These are phyloP conservation scores for Luvunga scandens DNA, from an alignment of 345 rosid genomes.

Conservation along the genomic window DNA sequence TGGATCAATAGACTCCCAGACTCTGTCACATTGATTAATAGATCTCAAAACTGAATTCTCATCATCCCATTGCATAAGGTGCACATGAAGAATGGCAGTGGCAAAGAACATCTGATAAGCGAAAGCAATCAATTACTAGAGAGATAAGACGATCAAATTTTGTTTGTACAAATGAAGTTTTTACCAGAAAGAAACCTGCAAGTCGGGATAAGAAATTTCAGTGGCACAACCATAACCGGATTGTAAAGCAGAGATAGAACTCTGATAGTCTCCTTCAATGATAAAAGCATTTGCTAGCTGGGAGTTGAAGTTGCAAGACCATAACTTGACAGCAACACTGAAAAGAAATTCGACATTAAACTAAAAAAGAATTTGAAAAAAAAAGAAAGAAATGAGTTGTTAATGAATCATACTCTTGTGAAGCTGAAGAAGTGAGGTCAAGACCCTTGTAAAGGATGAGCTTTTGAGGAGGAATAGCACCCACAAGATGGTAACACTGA, in stretches of 20 bases:
- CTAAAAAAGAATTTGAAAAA: neutral
- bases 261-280: constrained; percentile 72
- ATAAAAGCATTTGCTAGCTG: constrained; percentile 90
- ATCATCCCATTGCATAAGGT: constrained; percentile 89
- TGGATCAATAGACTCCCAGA: constrained; percentile 68
- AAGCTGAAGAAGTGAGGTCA: constrained; percentile 50
- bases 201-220: constrained; percentile 63
- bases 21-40: constrained; percentile 59
- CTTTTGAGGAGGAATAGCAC: constrained; percentile 79
- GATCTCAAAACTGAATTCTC: constrained; percentile 66
- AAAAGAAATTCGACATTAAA: neutral
- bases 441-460: constrained; percentile 75
- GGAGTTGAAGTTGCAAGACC: constrained; percentile 95
- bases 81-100: constrained; percentile 81
- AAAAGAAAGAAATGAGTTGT: neutral
- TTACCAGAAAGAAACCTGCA: constrained; percentile 47
- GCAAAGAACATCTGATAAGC: constrained; percentile 79
- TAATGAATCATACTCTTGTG: constrained; percentile 27
- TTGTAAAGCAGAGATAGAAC: constrained; percentile 65
- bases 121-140: neutral
- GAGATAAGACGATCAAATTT: neutral
- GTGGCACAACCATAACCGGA: constrained; percentile 63
- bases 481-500: constrained; percentile 88
- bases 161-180: neutral
- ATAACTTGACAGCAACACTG: constrained; percentile 51